These are phyloP conservation scores for Fusarium sp. DNA, from an alignment of 2,329 filamentous ascomycete genomes.

Conservation along the genomic window DNA sequence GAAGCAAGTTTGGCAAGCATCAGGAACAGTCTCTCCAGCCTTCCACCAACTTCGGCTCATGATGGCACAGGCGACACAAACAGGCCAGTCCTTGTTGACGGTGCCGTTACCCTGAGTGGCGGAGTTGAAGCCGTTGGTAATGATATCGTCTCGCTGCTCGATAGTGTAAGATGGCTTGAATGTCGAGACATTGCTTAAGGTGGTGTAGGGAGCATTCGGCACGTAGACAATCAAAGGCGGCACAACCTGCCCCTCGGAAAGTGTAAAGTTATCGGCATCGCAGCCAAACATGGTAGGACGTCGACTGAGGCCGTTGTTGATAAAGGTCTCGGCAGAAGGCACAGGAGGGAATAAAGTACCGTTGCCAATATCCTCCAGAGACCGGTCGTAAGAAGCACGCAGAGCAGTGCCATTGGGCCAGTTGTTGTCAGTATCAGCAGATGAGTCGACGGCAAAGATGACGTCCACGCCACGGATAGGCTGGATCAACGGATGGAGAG, in stretches of 20 bases:
- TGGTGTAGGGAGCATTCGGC: slow-evolving; percentile 77
- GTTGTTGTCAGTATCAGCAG: slow-evolving; percentile 67
- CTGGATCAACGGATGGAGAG: slow-evolving; percentile 72
- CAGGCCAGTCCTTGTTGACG: slow-evolving; percentile 75
- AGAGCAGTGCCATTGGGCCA: slow-evolving; percentile 72
- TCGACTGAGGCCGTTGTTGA: slow-evolving; percentile 68
- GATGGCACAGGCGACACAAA: slow-evolving; percentile 85
- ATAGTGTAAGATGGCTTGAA: slow-evolving; percentile 73
- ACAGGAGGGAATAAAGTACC: slow-evolving; percentile 68
- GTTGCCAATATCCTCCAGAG: slow-evolving; percentile 59
- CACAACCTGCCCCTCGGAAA: slow-evolving; percentile 55
- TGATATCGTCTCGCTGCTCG: slow-evolving; percentile 76
- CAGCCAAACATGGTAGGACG: slow-evolving; percentile 73
- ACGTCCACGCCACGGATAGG: slow-evolving; percentile 66
- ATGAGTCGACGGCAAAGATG: slow-evolving; percentile 72
- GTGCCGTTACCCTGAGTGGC: slow-evolving; percentile 83
- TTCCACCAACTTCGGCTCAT: slow-evolving; percentile 77
- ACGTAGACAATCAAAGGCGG: slow-evolving; percentile 85
- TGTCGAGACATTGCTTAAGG: slow-evolving; percentile 79
- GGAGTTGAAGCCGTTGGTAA: slow-evolving; percentile 84
- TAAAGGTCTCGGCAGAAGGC: slow-evolving; percentile 65
- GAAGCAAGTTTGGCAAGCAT: slow-evolving; percentile 79
- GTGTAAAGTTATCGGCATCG: slow-evolving; percentile 57
- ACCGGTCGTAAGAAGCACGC: slow-evolving; percentile 65
- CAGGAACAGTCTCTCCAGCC: slow-evolving; percentile 72